Evolutionary conservation across 2,329 filamentous ascomycete species (phyloP).

Genomic region (Penicillium sumatraense): DNA sequence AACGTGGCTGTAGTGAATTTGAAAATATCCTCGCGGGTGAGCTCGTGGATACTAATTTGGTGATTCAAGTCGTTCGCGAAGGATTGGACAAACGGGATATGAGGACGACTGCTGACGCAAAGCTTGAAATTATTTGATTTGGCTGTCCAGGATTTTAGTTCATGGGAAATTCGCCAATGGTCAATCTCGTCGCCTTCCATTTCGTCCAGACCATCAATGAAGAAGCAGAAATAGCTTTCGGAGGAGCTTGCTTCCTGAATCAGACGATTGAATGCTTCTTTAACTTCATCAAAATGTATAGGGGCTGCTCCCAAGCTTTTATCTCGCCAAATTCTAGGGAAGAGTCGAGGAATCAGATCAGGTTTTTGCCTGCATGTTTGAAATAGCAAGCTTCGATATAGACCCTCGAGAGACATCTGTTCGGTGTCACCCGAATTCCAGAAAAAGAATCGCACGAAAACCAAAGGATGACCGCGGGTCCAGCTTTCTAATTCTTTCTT

Average conservation of each 20-base stretch:
- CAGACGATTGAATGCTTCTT: slow-evolving; percentile 10
- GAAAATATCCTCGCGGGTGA: slow-evolving; percentile 10
- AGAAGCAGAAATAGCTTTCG: slow-evolving; percentile 19
- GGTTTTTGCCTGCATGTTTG: slow-evolving; percentile 34
- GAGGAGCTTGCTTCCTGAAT: neutral
- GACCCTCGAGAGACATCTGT: slow-evolving; percentile 48
- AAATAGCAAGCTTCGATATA: slow-evolving; percentile 44
- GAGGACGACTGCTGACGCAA: slow-evolving; percentile 15
- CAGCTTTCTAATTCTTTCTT: slow-evolving; percentile 37
- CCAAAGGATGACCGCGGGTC: slow-evolving; percentile 33
- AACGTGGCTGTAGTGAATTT: slow-evolving; percentile 6
- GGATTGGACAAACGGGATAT: slow-evolving; percentile 3
- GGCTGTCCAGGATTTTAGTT: slow-evolving; percentile 8
- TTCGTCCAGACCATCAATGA: slow-evolving; percentile 28
- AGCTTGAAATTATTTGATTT: slow-evolving; percentile 8
- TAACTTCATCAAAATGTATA: slow-evolving; percentile 5
- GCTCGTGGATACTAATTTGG: slow-evolving; percentile 8
- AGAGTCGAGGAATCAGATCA: slow-evolving; percentile 32
- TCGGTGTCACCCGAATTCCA: slow-evolving; percentile 45
- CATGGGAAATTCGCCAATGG: slow-evolving; percentile 7
- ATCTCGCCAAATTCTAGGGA: neutral
- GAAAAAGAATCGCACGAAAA: slow-evolving; percentile 47
- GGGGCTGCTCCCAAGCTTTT: neutral
- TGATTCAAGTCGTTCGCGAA: slow-evolving; percentile 4
- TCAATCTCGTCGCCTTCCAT: slow-evolving; percentile 19